phyloP scores from a whole-genome alignment of 192 early-diverging fungal genomes.

The Cetraspora pellucida region DNA sequence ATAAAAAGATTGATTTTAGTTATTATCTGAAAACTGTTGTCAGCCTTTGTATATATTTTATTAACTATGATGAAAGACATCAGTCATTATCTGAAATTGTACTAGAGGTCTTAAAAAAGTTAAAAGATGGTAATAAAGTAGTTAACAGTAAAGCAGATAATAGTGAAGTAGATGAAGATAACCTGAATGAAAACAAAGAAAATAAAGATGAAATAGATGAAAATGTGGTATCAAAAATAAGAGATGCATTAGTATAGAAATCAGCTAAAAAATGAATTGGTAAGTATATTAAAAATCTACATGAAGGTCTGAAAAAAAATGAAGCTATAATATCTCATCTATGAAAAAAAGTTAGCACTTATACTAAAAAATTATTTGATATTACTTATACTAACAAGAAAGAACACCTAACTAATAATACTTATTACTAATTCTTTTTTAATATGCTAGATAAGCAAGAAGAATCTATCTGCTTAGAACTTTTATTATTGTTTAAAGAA shows the following conservation, averaged over 20 bases:
- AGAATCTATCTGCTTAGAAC: not conserved
- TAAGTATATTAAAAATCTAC: conserved; percentile 7
- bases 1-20: not conserved
- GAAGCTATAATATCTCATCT: conserved; percentile 13
- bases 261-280: conserved; percentile 12
- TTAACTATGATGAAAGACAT: not conserved
- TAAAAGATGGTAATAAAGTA: not conserved
- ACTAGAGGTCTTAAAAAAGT: not conserved
- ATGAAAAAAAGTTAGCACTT: not conserved
- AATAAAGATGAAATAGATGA: no score
- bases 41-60: not conserved
- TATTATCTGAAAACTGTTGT: not conserved
- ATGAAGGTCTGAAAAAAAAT: conserved; percentile 24
- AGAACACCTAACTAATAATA: not conserved
- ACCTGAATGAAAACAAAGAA: no score
- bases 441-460: not conserved
- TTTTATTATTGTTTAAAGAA: not conserved
- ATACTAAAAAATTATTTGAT: conserved; percentile 10
- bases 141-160: no score
- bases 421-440: not conserved
- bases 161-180: not conserved
- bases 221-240: conserved; percentile 2
- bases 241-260: not conserved
- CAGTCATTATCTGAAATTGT: no score
- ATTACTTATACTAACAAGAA: not conserved